Base-by-base conservation (phyloP, 306 rosid genomes). In the Sphenostylis stenocarpa region DNA sequence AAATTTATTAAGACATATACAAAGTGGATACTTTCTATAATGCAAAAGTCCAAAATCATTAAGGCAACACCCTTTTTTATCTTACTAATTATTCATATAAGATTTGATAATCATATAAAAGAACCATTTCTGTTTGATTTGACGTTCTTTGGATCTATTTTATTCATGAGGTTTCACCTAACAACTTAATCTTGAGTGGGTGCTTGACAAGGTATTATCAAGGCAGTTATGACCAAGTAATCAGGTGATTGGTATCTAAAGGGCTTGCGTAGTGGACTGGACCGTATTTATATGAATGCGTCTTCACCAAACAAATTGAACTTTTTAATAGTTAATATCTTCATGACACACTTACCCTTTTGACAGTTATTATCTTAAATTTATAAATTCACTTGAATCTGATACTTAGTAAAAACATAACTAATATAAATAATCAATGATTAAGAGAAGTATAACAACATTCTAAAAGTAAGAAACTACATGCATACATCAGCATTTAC, bases 401-500 rank as follows among this genome's bases (percentile, higher is more conserved):
- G 70, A 60, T 60, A 58, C 49, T 72, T 39, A 41, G 51, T 39
- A 60, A 80, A 34, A 69, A 14, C 28, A 70, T 28, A 57, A 76
- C 39, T 48, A 68, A 23, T 63, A 56, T 38, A n/a, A 36, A 55
- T 29, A 38, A 58, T 33, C 56, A 56, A 60, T 26, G 26, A 52
- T 33, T 16, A 64, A 56, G 48, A 44, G 24, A 44, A 53, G 15
- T 8, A 12, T 49, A 68, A 52, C 29, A 72, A 47, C 7, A 13
- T n/a, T 76, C 45, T 14, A 26, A 61, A 68, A 3, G 34, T 64
- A 28, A 29, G 43, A 53, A 63, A 73, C 24, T 69, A 67, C 7
- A 29, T 28, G 73, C 75, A 67, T 66, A 56, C 73, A 73, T 33
- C 62, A 60, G 14, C 47, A 57, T 72, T 70, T 67, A 66, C 16